phyloP scores from a whole-genome alignment of 2,329 filamentous ascomycete species.

The Aspergillus pseudoviridinutans region DNA sequence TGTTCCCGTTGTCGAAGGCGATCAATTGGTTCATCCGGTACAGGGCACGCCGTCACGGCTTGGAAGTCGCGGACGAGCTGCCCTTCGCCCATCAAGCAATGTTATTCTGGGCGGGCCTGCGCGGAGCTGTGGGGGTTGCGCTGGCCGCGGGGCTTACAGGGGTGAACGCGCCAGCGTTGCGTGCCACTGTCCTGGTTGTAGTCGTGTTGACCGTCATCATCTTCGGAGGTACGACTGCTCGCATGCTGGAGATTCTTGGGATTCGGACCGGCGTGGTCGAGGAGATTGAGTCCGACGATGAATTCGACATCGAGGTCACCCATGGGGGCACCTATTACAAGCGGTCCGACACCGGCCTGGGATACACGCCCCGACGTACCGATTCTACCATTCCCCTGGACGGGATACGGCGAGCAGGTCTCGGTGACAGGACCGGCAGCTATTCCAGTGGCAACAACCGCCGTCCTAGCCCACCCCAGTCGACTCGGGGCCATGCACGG shows the following conservation, averaged over 20 bases:
- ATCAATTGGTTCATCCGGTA: constrained; percentile 95
- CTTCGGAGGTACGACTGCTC: constrained; percentile 92
- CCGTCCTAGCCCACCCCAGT: constrained; percentile 48
- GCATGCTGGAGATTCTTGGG: constrained; percentile 96
- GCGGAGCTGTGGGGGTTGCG: constrained; percentile 92
- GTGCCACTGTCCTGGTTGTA: constrained; percentile 94
- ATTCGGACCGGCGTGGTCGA: constrained; percentile 95
- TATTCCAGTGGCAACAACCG: constrained; percentile 57
- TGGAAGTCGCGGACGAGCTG: constrained; percentile 77
- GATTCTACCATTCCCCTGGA: constrained; percentile 57
- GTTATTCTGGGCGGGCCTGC: constrained; percentile 98
- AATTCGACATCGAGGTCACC: constrained; percentile 89
- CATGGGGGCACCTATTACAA: constrained; percentile 73
- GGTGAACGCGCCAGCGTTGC: constrained; percentile 73
- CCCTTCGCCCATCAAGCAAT: constrained; percentile 97
- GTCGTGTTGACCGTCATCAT: constrained; percentile 98
- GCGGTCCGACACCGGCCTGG: constrained; percentile 70
- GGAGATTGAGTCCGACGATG: constrained; percentile 94
- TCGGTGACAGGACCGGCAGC: constrained; percentile 38
- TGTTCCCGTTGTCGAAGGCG: constrained; percentile 82
- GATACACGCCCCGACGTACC: constrained; percentile 65
- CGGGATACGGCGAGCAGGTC: constrained; percentile 40
- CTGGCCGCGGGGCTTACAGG: constrained; percentile 84
- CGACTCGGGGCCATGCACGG: constrained; percentile 41
- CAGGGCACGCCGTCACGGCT: constrained; percentile 70